phyloP scores from a whole-genome alignment of 345 rosid genomes.

The Corchorus olitorius region DNA sequence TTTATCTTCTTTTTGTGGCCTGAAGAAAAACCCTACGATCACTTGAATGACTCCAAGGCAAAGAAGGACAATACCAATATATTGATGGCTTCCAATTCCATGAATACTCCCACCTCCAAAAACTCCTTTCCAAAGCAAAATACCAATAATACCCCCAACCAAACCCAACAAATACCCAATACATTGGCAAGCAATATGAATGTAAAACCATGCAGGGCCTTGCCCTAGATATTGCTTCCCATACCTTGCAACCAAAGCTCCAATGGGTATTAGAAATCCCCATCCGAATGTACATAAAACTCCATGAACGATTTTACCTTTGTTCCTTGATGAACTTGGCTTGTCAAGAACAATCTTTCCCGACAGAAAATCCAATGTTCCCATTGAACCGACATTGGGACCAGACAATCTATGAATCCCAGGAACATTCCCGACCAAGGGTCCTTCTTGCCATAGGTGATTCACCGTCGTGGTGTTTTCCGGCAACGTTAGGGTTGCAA shows the following conservation, averaged over 20 bases:
- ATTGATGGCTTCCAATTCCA: not conserved
- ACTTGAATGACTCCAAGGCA: not conserved
- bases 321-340: not conserved
- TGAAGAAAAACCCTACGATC: not conserved
- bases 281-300: constrained; percentile 1
- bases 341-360: not conserved
- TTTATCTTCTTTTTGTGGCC: not conserved
- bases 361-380: not conserved
- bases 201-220: not conserved
- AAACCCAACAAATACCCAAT: not conserved
- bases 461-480: not conserved
- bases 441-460: constrained; percentile 5
- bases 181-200: not conserved
- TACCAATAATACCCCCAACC: not conserved
- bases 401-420: not conserved
- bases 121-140: not conserved
- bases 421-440: not conserved
- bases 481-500: not conserved
- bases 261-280: not conserved
- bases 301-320: not conserved
- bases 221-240: not conserved
- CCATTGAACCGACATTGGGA: not conserved
- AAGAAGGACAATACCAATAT: not conserved
- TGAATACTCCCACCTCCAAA: not conserved
- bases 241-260: constrained; percentile 14